Conservation (phyloP, 108 stramenopile species). For the Parietichytrium sp. region DNA sequence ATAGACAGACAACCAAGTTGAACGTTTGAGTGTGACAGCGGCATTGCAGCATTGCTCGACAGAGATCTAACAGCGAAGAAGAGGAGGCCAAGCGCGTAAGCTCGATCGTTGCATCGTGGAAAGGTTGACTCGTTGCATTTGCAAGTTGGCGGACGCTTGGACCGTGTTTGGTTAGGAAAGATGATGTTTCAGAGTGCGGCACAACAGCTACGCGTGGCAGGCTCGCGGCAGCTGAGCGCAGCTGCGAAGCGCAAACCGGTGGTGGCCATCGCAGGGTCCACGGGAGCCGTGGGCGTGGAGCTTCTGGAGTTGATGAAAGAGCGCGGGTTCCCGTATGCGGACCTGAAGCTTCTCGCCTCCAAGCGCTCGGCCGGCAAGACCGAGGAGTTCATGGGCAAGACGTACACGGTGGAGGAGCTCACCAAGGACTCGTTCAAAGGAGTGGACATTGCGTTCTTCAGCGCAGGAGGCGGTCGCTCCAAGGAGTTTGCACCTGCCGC, state of each 20-base stretch:
- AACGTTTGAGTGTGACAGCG: too few relatives aligned
- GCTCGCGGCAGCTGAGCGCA: too few relatives aligned
- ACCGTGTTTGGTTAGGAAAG: too few relatives aligned
- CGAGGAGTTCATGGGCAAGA: not conserved
- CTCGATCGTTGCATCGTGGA: too few relatives aligned
- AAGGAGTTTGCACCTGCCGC: conserved; percentile 42
- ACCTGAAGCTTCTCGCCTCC: conserved; percentile 47
- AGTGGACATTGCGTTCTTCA: conserved; percentile 39
- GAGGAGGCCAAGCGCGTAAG: too few relatives aligned
- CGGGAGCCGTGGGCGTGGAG: conserved; percentile 46
- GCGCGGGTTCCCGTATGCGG: conserved; percentile 37
- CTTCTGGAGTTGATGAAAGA: conserved; percentile 37
- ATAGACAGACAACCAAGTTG: too few relatives aligned
- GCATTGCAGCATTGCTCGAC: too few relatives aligned
- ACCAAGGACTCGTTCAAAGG: conserved; percentile 40
- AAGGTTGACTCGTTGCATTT: too few relatives aligned
- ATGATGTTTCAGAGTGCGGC: too few relatives aligned
- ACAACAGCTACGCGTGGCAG: too few relatives aligned
- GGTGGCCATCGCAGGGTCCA: conserved; percentile 47
- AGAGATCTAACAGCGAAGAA: too few relatives aligned
- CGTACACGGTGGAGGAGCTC: conserved; percentile 40
- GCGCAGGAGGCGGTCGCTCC: conserved; percentile 34
- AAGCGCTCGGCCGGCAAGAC: conserved; percentile 48
- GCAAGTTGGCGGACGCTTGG: too few relatives aligned
- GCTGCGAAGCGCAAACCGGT: conserved; percentile 25